Percentiles rank a stretch among this genome's conserved stretches.
These are phyloP conservation scores for Cotoneaster glaucophyllus DNA, from an alignment of 306 rosid species.

Conservation along the genomic window DNA sequence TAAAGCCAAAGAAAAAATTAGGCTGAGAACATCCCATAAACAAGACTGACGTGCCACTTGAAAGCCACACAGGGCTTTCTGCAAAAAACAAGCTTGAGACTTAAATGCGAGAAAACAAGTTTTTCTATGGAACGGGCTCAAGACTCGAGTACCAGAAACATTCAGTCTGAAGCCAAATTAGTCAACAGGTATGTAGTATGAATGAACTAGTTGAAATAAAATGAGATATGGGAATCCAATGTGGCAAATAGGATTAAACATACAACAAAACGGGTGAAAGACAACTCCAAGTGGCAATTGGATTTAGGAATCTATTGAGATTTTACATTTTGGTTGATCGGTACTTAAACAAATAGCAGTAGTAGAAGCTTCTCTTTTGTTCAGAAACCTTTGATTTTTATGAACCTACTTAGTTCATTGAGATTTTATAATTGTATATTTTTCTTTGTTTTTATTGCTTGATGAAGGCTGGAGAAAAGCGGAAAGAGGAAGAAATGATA, in stretches of 20 bases:
- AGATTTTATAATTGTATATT: neutral
- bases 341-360: neutral
- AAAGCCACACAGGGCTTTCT: neutral
- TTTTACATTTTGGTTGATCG: neutral
- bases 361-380: neutral
- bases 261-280: neutral
- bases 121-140: too few species aligned
- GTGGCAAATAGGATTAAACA: neutral
- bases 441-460: neutral
- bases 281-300: neutral
- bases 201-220: neutral
- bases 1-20: neutral
- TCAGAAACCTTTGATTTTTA: neutral
- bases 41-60: neutral
- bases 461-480: slow-evolving; percentile 89
- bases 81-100: neutral
- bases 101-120: neutral
- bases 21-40: neutral
- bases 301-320: neutral
- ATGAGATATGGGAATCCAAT: neutral
- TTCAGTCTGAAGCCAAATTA: too few species aligned
- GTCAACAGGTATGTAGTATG: too few species aligned
- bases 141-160: too few species aligned
- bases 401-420: neutral
- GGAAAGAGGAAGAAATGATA: slow-evolving; percentile 92